Percentiles rank a stretch among this genome's conserved stretches.
These are phyloP conservation scores for Phytophthora nicotianae DNA, from an alignment of 352 stramenopile species.

Conservation along the genomic window DNA sequence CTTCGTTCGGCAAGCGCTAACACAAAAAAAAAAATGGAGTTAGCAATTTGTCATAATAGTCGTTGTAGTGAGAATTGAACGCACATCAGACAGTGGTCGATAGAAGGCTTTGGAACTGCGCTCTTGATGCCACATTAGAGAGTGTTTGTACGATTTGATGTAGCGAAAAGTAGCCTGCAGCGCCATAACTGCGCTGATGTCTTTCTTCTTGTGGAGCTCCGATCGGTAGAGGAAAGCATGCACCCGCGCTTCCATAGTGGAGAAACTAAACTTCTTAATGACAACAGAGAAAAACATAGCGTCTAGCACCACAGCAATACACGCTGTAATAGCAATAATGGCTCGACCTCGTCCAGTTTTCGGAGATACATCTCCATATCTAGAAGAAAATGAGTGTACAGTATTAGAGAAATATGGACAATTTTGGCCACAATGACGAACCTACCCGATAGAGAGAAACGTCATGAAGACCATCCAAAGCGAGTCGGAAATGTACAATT, in stretches of 20 bases:
- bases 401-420: background rate
- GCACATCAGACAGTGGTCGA: constrained; percentile 63
- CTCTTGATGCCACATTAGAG: constrained; percentile 73
- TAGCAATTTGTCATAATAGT: background rate
- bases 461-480: constrained; percentile 57
- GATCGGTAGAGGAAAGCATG: constrained; percentile 71
- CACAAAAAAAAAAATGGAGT: background rate
- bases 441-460: constrained; percentile 51
- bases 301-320: constrained; percentile 40
- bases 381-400: constrained; percentile 3
- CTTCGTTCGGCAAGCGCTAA: constrained; percentile 70
- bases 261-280: constrained; percentile 71
- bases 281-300: constrained; percentile 63
- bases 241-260: constrained; percentile 64
- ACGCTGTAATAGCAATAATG: constrained; percentile 38
- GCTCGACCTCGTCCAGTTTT: constrained; percentile 31
- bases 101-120: constrained; percentile 46
- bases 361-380: constrained; percentile 50
- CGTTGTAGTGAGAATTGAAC: constrained; percentile 5
- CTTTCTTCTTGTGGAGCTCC: constrained; percentile 65
- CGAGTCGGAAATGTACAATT: constrained; percentile 39
- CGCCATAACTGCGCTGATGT: constrained; percentile 66
- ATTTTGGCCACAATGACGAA: background rate
- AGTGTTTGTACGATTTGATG: constrained; percentile 67
- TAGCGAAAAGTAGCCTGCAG: constrained; percentile 73